Percentiles rank a stretch among this genome's conserved stretches.
Conservation (phyloP, 2,329 filamentous ascomycete species). For the Epichloe scottii region DNA sequence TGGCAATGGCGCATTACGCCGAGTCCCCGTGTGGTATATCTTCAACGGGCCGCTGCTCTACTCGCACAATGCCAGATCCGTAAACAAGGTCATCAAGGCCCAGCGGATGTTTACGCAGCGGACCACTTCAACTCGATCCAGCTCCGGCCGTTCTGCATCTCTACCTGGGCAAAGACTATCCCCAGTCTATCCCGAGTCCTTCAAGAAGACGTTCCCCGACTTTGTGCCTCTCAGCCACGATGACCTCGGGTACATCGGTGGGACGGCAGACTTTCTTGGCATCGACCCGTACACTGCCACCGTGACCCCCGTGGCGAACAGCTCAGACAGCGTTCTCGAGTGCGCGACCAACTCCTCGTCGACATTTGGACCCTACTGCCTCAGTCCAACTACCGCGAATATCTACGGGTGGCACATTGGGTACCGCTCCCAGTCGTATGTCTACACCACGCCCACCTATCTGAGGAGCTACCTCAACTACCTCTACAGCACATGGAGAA, state of each 20-base stretch:
- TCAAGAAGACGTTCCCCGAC: no score
- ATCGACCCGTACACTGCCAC: no score
- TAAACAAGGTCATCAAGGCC: conserved; percentile 30
- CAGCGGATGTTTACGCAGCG: no score
- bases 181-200: no score
- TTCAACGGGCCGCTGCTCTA: conserved; percentile 39
- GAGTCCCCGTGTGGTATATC: conserved; percentile 39
- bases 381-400: conserved; percentile 32
- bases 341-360: conserved; percentile 35
- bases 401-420: conserved; percentile 45
- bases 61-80: conserved; percentile 24
- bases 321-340: conserved; percentile 27
- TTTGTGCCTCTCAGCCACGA: no score
- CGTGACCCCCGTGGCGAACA: conserved; percentile 16
- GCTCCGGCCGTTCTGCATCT: no score
- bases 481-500: conserved; percentile 44
- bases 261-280: no score
- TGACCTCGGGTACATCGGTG: no score
- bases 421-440: conserved; percentile 40
- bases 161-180: no score
- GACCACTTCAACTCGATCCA: no score
- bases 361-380: conserved; percentile 38
- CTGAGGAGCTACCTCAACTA: conserved; percentile 44
- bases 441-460: conserved; percentile 46
- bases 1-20: conserved; percentile 38